Evolutionary conservation across 768 basidiomycete species (phyloP).

Genomic region (Daedaleopsis nitida): DNA sequence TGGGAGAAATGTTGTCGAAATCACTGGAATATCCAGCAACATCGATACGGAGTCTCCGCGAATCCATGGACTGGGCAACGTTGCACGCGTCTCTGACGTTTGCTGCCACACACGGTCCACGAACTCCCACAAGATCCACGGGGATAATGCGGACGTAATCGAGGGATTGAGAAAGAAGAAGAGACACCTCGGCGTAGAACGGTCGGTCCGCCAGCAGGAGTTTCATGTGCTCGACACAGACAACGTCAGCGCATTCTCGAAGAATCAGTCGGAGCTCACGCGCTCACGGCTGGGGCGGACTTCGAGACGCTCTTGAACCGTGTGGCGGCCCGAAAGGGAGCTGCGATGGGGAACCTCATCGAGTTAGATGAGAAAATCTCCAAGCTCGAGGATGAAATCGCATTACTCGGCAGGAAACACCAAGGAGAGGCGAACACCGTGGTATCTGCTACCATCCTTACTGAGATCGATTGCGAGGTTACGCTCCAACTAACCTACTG

Average conservation of each 20-base stretch:
- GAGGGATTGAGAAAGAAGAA: slow-evolving; percentile 37
- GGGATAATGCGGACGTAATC: not conserved
- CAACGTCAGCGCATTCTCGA: slow-evolving; percentile 51
- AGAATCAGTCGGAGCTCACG: too few species aligned
- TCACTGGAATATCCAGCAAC: slow-evolving; percentile 47
- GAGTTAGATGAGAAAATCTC: slow-evolving; percentile 44
- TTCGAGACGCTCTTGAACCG: slow-evolving; percentile 40
- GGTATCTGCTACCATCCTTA: slow-evolving; percentile 6
- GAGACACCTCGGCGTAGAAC: slow-evolving; percentile 39
- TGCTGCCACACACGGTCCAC: slow-evolving; percentile 38
- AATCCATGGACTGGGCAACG: slow-evolving; percentile 48
- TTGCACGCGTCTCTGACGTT: slow-evolving; percentile 55
- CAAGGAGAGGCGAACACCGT: slow-evolving; percentile 8
- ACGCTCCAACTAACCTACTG: slow-evolving; percentile 53
- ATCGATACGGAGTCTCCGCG: slow-evolving; percentile 56
- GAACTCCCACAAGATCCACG: slow-evolving; percentile 37
- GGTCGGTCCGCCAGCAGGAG: slow-evolving; percentile 43
- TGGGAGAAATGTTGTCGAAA: slow-evolving; percentile 54
- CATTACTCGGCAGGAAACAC: not conserved
- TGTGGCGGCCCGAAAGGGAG: slow-evolving; percentile 41
- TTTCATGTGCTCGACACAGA: slow-evolving; percentile 39
- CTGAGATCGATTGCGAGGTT: slow-evolving; percentile 19
- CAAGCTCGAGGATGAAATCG: slow-evolving; percentile 18
- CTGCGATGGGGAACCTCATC: slow-evolving; percentile 37
- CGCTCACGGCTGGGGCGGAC: slow-evolving; percentile 26